Base-by-base conservation (phyloP, 768 basidiomycete genomes). In the Leucocoprinus leucothites region DNA sequence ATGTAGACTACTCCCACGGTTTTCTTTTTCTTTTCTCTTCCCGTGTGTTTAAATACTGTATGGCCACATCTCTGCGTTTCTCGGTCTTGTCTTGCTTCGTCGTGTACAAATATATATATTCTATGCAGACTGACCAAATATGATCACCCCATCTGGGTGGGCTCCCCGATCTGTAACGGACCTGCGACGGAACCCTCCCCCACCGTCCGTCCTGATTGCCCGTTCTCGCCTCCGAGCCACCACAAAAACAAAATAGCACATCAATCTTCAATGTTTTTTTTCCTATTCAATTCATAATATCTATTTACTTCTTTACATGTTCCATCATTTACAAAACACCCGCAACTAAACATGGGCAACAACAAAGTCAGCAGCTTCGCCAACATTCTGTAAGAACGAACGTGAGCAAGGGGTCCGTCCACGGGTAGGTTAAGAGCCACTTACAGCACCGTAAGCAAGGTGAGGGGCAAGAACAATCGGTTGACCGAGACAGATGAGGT, bases 401-500 rank as follows among this genome's bases (percentile, higher is more conserved):
- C 5, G 9, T 25, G 21, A 18, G 14, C 38, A 41, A 51, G 9
- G 22, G 6, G 22, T 22, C 25, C 40, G 16, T 11, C 19, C 34
- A 24, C 14, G 5, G 7, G 38, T 40, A 14, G 3, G 22, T 13
- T 6, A 26, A 38, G 16, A 25, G 25, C 7, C 31, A 59, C 58
- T 9, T 21, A 64, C 63, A 5, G 56, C 26, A 36, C 63, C 63
- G 43, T 64, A 64, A 38, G 53, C 51, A 49, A 70, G 57, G 46
- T 70, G 68, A 21, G 69, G 50, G 13, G 58, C 41, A 46, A 64
- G 47, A 48, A 70, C 47, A 25, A 68, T 21, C 24, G 56, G 57
- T 0, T 62, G 65, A 18, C 67, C 67, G 14, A 40, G 49, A 51
- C 71, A 72, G 42, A 73, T 70, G 46, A 66, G 61, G 57, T 73